A percentile compares a stretch with the other conserved stretches of the same genome.
Evolutionary conservation across 176 grass and related monocot species (phyloP).

Genomic region (Zea mays): DNA sequence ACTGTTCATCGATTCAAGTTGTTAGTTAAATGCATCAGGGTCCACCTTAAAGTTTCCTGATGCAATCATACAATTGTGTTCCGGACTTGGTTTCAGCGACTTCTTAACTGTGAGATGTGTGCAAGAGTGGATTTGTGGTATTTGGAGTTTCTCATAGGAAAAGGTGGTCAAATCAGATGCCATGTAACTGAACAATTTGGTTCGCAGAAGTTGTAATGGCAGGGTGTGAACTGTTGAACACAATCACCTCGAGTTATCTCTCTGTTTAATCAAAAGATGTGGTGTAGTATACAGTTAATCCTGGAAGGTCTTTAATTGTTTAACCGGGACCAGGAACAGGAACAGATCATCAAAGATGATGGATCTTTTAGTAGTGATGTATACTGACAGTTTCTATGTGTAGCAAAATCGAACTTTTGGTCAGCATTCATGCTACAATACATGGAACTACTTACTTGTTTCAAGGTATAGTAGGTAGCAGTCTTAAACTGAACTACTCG

Average conservation of each 20-base stretch:
- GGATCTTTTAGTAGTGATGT: background rate
- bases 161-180: slow-evolving; percentile 22
- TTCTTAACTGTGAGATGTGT: slow-evolving; percentile 27
- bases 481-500: slow-evolving; percentile 3
- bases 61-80: slow-evolving; percentile 13
- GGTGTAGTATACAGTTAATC: background rate
- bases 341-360: slow-evolving; percentile 11
- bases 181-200: background rate
- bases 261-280: slow-evolving; percentile 26
- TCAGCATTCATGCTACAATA: slow-evolving; percentile 12
- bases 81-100: background rate
- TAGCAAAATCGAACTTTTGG: slow-evolving; percentile 6
- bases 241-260: slow-evolving; percentile 6
- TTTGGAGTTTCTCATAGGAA: background rate
- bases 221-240: slow-evolving; percentile 10
- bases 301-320: slow-evolving; percentile 14
- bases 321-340: slow-evolving; percentile 21
- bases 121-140: slow-evolving; percentile 18
- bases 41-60: slow-evolving; percentile 18
- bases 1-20: slow-evolving; percentile 20
- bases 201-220: background rate
- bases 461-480: background rate
- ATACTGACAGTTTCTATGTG: slow-evolving; percentile 5
- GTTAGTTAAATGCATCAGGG: slow-evolving; percentile 26
- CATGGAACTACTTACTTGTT: background rate